Evolutionary conservation across 345 rosid species (phyloP).

Genomic region (Fremontodendron californicum): DNA sequence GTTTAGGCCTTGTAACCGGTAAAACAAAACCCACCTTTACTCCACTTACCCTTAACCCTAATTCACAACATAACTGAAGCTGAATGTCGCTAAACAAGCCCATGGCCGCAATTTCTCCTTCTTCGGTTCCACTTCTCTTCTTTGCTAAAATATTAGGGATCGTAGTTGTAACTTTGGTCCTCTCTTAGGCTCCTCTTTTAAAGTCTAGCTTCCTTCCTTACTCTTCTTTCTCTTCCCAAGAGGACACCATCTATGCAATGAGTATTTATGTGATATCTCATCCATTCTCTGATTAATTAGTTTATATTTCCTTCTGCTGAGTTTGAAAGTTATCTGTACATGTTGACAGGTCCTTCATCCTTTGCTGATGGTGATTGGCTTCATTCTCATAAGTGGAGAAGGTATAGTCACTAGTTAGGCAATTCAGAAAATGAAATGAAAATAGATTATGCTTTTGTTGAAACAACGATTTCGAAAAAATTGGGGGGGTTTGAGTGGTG

Average conservation of each 20-base stretch:
- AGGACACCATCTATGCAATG: constrained; percentile 66
- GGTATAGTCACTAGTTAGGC: constrained; percentile 11
- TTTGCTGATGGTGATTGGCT: constrained; percentile 87
- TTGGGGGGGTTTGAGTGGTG: not conserved
- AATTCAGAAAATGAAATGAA: not conserved
- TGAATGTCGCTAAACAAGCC: constrained; percentile 2
- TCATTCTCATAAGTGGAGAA: constrained; percentile 91
- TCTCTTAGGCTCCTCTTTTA: constrained; percentile 66
- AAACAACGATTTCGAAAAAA: not conserved
- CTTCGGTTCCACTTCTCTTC: constrained; percentile 41
- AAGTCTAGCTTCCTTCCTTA: constrained; percentile 57
- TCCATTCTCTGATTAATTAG: not conserved
- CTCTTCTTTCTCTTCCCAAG: constrained; percentile 39
- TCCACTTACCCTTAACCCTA: too few relatives aligned
- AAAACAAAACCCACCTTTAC: too few relatives aligned
- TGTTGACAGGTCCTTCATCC: constrained; percentile 69
- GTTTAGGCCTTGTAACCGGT: too few relatives aligned
- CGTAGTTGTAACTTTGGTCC: constrained; percentile 48
- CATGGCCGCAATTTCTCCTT: constrained; percentile 28
- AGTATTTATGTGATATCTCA: not conserved
- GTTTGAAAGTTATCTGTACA: not conserved
- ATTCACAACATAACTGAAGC: too few relatives aligned
- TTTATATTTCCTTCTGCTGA: not conserved
- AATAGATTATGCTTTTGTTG: not conserved
- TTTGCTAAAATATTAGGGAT: constrained; percentile 66